Conservation (phyloP, 2,329 filamentous ascomycete genomes). For the Aplosporella prunicola region DNA sequence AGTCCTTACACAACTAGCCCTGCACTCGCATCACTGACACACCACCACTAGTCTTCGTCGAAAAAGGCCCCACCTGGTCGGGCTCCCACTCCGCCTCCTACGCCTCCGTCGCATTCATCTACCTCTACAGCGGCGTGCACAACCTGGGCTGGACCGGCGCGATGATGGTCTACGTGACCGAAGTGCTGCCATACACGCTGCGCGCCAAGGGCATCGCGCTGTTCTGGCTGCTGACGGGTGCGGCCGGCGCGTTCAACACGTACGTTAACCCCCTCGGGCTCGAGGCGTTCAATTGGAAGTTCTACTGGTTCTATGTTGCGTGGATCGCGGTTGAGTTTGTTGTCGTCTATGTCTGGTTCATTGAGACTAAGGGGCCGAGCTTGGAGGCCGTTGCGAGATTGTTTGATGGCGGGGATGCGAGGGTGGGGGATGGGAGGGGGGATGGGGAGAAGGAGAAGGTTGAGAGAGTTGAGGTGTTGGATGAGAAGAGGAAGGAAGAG, state of each 20-base stretch:
- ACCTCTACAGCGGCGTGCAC: slow-evolving; percentile 16
- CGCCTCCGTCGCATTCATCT: slow-evolving; percentile 20
- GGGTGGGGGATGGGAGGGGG: slow-evolving; percentile 2
- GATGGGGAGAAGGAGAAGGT: neutral
- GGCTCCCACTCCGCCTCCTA: slow-evolving; percentile 13
- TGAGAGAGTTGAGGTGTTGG: neutral
- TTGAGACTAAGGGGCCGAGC: slow-evolving; percentile 19
- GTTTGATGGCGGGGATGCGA: slow-evolving; percentile 17
- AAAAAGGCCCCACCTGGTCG: slow-evolving; percentile 3
- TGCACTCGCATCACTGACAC: neutral
- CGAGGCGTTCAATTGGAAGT: slow-evolving; percentile 32
- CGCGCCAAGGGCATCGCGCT: slow-evolving; percentile 37
- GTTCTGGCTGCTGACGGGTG: slow-evolving; percentile 37
- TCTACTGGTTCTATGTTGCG: slow-evolving; percentile 28
- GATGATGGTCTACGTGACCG: slow-evolving; percentile 35
- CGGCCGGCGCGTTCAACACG: slow-evolving; percentile 36
- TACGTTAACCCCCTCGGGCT: slow-evolving; percentile 37
- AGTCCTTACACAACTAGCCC: neutral
- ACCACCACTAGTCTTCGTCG: slow-evolving; percentile 4
- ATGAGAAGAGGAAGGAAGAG: too few species aligned
- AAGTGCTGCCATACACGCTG: slow-evolving; percentile 40
- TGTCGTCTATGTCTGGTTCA: slow-evolving; percentile 19
- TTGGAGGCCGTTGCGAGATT: slow-evolving; percentile 19
- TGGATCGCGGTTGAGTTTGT: slow-evolving; percentile 7
- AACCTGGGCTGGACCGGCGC: slow-evolving; percentile 24